Conservation (phyloP, 2,329 filamentous ascomycete genomes). For the Fulvia fulva region DNA sequence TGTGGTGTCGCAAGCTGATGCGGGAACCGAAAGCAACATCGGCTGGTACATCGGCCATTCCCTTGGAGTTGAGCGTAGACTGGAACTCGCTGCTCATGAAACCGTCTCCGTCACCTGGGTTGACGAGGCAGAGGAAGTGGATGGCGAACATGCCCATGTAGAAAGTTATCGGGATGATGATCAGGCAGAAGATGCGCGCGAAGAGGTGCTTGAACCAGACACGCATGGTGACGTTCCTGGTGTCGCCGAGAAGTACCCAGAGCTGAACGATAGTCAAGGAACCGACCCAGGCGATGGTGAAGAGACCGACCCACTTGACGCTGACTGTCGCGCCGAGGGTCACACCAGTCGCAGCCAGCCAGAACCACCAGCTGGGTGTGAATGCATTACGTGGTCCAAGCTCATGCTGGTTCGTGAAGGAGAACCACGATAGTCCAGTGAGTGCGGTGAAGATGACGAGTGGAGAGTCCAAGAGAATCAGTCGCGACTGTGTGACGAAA, state of each 20-base stretch:
- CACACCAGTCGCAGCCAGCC: constrained; percentile 81
- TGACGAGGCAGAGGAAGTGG: constrained; percentile 87
- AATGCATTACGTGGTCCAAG: constrained; percentile 86
- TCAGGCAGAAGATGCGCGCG: constrained; percentile 83
- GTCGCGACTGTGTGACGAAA: constrained; percentile 85
- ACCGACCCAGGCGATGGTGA: constrained; percentile 98
- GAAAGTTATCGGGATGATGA: constrained; percentile 81
- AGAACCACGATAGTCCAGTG: constrained; percentile 83
- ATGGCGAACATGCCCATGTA: constrained; percentile 98
- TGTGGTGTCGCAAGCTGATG: constrained; percentile 83
- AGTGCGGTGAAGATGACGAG: constrained; percentile 90
- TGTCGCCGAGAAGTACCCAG: constrained; percentile 90
- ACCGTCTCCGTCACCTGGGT: constrained; percentile 94
- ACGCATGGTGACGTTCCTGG: constrained; percentile 75
- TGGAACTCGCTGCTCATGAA: constrained; percentile 99
- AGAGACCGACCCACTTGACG: constrained; percentile 98
- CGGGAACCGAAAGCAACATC: constrained; percentile 88
- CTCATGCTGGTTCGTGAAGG: constrained; percentile 96
- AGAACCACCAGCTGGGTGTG: constrained; percentile 93
- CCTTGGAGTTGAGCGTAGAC: constrained; percentile 91
- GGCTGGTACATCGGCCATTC: constrained; percentile 89
- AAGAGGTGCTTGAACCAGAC: constrained; percentile 92
- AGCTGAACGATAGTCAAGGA: constrained; percentile 85
- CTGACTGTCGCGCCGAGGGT: constrained; percentile 85
- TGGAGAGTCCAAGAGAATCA: constrained; percentile 94